Evolutionary conservation across 257 asterid species (phyloP).

Genomic region (Solanum pennellii): DNA sequence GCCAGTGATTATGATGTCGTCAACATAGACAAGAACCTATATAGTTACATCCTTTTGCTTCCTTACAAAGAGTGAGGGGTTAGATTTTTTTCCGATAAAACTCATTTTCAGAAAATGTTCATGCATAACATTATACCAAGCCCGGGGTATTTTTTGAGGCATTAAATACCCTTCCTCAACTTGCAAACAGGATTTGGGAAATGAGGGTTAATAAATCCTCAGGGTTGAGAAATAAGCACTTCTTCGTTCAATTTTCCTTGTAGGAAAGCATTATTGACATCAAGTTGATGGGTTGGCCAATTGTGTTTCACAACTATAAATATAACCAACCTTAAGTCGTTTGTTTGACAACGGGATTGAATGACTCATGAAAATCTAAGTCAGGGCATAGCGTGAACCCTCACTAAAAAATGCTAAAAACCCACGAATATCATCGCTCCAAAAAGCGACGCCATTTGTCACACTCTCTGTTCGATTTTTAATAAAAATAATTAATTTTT

Average conservation of each 20-base stretch:
- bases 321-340: neutral
- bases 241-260: neutral
- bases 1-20: neutral
- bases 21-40: neutral
- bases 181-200: neutral
- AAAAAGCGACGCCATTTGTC: no score
- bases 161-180: neutral
- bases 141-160: neutral
- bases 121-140: neutral
- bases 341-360: neutral
- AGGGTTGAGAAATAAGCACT: neutral
- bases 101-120: neutral
- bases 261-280: no score
- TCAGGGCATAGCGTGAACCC: neutral
- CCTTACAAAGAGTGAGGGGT: neutral
- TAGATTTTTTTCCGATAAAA: neutral
- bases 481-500: no score
- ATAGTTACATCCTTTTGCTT: neutral
- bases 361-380: neutral
- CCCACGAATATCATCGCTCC: fast-evolving
- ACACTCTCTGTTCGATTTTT: no score
- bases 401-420: no score
- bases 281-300: no score
- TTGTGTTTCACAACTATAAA: neutral
- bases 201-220: neutral